Conservation (phyloP, 148 eudicot genomes). For the Salicornia ramosissima region DNA sequence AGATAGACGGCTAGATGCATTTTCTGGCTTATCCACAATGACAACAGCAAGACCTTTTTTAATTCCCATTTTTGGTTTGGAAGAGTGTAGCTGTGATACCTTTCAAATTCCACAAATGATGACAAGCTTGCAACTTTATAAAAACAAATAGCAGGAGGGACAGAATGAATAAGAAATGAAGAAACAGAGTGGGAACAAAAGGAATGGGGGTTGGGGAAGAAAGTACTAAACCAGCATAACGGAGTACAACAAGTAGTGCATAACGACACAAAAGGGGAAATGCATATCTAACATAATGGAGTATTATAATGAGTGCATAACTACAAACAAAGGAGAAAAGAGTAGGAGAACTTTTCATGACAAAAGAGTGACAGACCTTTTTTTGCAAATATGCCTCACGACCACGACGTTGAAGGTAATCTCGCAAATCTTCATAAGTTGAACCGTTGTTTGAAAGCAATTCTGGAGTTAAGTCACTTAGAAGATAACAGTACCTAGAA, state of each 20-base stretch:
- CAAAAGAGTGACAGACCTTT: slow-evolving; percentile 43
- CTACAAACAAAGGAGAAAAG: not conserved
- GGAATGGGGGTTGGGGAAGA: not conserved
- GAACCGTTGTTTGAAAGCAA: slow-evolving; percentile 55
- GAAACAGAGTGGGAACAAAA: not conserved
- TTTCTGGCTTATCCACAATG: not conserved
- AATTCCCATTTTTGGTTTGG: no score
- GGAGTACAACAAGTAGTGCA: not conserved
- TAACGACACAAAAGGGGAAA: not conserved
- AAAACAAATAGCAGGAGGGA: not conserved
- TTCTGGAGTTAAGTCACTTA: slow-evolving; percentile 82
- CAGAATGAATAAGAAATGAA: no score
- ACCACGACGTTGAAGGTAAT: slow-evolving; percentile 73
- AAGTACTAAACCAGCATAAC: not conserved
- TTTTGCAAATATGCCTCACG: slow-evolving; percentile 88
- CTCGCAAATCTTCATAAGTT: slow-evolving; percentile 62
- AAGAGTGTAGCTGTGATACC: not conserved
- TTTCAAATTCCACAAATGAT: not conserved
- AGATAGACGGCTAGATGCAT: no score
- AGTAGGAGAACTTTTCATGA: not conserved
- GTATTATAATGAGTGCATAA: not conserved
- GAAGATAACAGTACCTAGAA: slow-evolving; percentile 83
- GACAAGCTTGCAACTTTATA: not conserved
- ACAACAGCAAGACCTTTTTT: not conserved
- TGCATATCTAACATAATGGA: not conserved